phyloP scores from a whole-genome alignment of 208 protist genomes.

The Eutreptiella sp. region DNA sequence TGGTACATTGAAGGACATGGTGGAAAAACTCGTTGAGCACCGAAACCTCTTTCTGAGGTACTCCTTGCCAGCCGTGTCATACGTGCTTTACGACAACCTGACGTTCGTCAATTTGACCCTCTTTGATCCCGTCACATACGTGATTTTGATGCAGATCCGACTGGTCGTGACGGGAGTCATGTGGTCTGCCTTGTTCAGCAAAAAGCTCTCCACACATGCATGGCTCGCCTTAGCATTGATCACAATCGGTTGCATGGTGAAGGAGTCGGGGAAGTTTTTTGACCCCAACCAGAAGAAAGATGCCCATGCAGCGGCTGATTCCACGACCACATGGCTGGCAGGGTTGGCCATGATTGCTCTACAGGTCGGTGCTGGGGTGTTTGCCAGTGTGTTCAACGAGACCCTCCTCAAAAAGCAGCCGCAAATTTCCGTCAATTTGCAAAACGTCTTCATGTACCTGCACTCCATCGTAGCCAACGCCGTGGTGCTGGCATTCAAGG shows the following conservation, averaged over 20 bases:
- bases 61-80: constrained; percentile 50
- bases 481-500: background rate
- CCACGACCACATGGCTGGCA: too few relatives aligned
- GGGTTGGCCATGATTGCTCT: constrained; percentile 1
- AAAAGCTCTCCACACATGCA: constrained; percentile 6
- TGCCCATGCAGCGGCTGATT: too few relatives aligned
- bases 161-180: constrained; percentile 34
- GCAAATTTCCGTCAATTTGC: background rate
- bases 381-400: constrained; percentile 14
- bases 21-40: background rate
- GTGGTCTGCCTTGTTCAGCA: constrained; percentile 6
- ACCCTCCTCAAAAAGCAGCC: constrained; percentile 13
- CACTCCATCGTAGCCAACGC: constrained; percentile 10
- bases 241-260: constrained; percentile 8
- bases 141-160: constrained; percentile 66
- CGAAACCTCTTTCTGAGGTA: constrained; percentile 29
- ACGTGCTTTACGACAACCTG: constrained; percentile 71
- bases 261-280: background rate
- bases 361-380: constrained; percentile 10
- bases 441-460: constrained; percentile 24
- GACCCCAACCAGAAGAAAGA: too few relatives aligned
- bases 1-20: constrained; percentile 1
- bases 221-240: constrained; percentile 6
- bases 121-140: constrained; percentile 57
- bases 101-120: constrained; percentile 56